Base-by-base conservation (phyloP, 495 filamentous ascomycete genomes). In the Amniculicola lignicola region DNA sequence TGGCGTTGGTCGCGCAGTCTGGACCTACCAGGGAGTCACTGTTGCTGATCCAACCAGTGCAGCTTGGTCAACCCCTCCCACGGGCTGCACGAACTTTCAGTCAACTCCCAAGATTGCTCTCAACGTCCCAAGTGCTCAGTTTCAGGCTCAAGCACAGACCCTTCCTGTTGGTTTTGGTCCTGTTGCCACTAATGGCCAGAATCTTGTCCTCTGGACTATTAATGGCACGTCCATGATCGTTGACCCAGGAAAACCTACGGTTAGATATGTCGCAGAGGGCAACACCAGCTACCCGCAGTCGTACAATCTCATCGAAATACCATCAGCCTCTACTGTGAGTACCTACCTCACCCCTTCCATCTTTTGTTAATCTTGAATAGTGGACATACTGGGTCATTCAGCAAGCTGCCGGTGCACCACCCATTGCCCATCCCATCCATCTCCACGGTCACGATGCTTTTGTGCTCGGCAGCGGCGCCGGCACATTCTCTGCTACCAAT, bases 311-410 rank as follows among this genome's bases (percentile, higher is more conserved):
- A 54, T 72, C 23, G 29, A 61, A 16, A 48, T 70, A 15, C 54
- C 68, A 6, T 9, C 28, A 2, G 22, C 43, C 35, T 40, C 57
- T 37, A n/a, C 42, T 2, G 54, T 58, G 46, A 4, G 1, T 22
- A 24, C 27, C 2, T 23, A 3, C 33, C 27, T 35, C 24, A 15
- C 4, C 11, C 12, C 4, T 7, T 22, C 3, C 4, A 29, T 10
- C 1, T 4, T 14, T 16, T 45, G 16, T 37, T 19, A 48, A 51
- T 16, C 52, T 33, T 10, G 36, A 42, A 16, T 55, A 61, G 33
- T 72, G 70, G 70, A 65, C 63, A 5, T 72, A 69, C 51, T 72
- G 70, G 70, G 59, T 72, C 21, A 68, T 72, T 33, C 70, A 72
- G 29, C 59, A 68, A 41, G 57, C 51, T 14, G 28, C 29, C 11